These are phyloP conservation scores for Onygenales sp. DNA, from an alignment of 2,329 filamentous ascomycete genomes.

Conservation along the genomic window DNA sequence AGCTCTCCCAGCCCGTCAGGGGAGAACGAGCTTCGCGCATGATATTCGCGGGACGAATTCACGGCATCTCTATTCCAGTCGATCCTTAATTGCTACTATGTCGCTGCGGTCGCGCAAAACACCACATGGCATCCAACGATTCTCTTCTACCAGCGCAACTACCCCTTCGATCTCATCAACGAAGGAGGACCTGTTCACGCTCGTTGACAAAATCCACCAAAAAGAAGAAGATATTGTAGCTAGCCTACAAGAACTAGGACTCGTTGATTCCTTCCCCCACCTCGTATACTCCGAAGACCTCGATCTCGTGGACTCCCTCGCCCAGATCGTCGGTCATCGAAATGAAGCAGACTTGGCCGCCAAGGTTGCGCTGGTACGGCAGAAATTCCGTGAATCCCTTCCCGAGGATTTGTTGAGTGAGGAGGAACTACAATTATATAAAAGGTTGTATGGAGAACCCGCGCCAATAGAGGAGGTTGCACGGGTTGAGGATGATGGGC, in stretches of 20 bases:
- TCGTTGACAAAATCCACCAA: conserved; percentile 29
- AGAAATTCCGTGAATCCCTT: conserved; percentile 66
- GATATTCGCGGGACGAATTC: conserved; percentile 6
- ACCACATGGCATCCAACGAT: conserved; percentile 2
- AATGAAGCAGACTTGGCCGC: conserved; percentile 23
- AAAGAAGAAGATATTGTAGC: conserved; percentile 25
- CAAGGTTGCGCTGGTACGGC: conserved; percentile 58
- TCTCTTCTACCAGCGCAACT: neutral
- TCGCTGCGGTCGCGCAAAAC: neutral
- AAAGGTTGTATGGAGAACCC: conserved; percentile 71
- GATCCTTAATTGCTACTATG: neutral
- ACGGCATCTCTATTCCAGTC: neutral
- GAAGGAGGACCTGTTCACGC: conserved; percentile 23
- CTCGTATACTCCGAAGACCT: conserved; percentile 16
- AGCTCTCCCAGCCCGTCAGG: conserved; percentile 13
- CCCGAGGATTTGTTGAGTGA: conserved; percentile 60
- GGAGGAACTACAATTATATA: conserved; percentile 66
- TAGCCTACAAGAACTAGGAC: conserved; percentile 25
- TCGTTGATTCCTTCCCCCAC: conserved; percentile 19
- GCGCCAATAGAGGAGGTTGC: conserved; percentile 28
- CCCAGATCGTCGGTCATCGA: conserved; percentile 21
- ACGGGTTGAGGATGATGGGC: conserved; percentile 19
- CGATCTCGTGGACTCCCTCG: conserved; percentile 20
- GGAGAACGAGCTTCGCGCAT: conserved; percentile 15
- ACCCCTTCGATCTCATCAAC: conserved; percentile 11